Conservation (phyloP, 2,329 filamentous ascomycete genomes). For the Leptosphaerulina australis region DNA sequence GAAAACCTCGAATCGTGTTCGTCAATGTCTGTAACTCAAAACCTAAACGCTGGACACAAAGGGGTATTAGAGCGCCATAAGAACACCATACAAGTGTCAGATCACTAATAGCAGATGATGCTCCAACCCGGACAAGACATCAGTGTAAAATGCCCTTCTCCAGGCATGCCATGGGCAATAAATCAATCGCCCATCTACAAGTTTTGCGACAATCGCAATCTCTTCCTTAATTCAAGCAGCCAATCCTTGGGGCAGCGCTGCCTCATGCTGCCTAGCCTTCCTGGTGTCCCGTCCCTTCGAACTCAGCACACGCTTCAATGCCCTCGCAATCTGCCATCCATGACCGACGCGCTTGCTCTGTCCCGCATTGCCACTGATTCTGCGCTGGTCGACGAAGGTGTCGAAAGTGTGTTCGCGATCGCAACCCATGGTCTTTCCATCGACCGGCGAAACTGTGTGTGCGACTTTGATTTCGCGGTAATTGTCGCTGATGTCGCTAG, state of each 20-base stretch:
- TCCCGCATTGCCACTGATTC: conserved; percentile 13
- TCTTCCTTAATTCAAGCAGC: conserved; percentile 8
- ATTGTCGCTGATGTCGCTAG: conserved; percentile 3
- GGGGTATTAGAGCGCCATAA: conserved; percentile 11
- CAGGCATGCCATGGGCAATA: neutral
- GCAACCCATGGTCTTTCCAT: conserved; percentile 23
- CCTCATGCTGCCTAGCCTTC: conserved; percentile 4
- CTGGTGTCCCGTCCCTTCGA: conserved; percentile 12
- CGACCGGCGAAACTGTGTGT: conserved; percentile 18
- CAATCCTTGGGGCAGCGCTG: conserved; percentile 9
- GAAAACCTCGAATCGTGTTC: neutral
- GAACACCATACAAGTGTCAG: neutral
- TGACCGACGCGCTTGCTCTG: conserved; percentile 14
- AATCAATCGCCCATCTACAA: neutral
- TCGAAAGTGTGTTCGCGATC: conserved; percentile 23
- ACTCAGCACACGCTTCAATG: conserved; percentile 13
- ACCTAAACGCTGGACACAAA: neutral
- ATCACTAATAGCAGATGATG: neutral
- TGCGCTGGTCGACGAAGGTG: conserved; percentile 15
- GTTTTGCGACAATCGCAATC: neutral
- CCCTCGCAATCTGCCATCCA: conserved; percentile 16
- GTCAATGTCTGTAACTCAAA: neutral
- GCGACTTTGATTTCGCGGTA: conserved; percentile 1
- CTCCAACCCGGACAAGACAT: neutral
- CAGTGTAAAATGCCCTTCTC: neutral